A percentile compares a stretch with the other conserved stretches of the same genome.
Conservation (phyloP, 2,329 filamentous ascomycete species). For the Fusarium neocosmosporiellum region DNA sequence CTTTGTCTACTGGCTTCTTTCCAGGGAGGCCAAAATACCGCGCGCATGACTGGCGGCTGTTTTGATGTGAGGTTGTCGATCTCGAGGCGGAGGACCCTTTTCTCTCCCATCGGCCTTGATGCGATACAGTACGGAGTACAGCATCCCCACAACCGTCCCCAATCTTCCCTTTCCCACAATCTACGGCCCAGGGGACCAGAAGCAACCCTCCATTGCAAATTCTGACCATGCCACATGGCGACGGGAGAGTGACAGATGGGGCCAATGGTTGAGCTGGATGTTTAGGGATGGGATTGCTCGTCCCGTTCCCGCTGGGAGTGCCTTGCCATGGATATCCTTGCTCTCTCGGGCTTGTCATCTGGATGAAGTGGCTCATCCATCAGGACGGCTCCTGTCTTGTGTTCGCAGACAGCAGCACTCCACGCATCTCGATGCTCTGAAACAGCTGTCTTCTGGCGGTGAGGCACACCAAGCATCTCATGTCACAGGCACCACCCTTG, state of each 20-base stretch:
- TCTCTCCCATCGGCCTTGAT: neutral
- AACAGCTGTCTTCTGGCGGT: slow-evolving; percentile 36
- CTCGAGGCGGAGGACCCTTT: neutral
- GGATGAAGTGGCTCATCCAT: neutral
- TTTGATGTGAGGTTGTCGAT: neutral
- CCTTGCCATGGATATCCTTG: neutral
- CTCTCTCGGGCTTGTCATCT: neutral
- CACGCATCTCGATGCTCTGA: slow-evolving; percentile 32
- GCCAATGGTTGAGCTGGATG: neutral
- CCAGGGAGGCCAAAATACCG: neutral
- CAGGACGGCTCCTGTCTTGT: neutral
- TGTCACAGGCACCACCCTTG: slow-evolving; percentile 21
- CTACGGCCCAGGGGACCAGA: neutral
- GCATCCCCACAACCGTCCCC: neutral
- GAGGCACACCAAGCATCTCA: slow-evolving; percentile 5
- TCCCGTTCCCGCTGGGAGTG: neutral
- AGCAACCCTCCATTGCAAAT: neutral
- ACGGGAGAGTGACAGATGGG: neutral
- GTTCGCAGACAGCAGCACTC: neutral
- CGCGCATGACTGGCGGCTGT: neutral
- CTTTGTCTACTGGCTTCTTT: neutral
- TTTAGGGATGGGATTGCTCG: neutral
- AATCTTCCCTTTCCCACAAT: slow-evolving; percentile 6
- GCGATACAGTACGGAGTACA: neutral
- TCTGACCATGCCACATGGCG: neutral